Conservation (phyloP, 192 early-diverging fungal species). For the Backusella luteola region DNA sequence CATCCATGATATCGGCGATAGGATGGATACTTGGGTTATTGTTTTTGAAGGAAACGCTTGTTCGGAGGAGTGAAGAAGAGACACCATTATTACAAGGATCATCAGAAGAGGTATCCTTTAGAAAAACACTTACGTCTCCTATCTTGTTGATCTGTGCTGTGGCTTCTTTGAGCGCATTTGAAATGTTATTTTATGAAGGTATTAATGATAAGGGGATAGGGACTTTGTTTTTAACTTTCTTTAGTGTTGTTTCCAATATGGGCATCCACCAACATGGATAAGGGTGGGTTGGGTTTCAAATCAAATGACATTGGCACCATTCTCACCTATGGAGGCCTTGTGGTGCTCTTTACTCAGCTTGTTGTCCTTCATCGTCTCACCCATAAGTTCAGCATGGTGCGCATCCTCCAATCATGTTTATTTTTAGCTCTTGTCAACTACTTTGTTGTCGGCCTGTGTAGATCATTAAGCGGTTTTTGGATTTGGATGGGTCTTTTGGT, state of each 20-base stretch:
- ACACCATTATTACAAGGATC: background rate
- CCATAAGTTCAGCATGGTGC: constrained; percentile 41
- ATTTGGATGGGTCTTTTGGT: constrained; percentile 28
- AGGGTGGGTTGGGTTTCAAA: constrained; percentile 54
- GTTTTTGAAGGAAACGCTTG: constrained; percentile 55
- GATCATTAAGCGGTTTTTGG: constrained; percentile 14
- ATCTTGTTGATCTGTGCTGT: constrained; percentile 15
- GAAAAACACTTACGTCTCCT: constrained; percentile 17
- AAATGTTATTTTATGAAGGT: constrained; percentile 33
- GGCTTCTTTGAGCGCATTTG: constrained; percentile 7
- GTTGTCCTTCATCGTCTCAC: constrained; percentile 43
- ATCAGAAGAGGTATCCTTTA: background rate
- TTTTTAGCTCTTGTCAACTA: background rate
- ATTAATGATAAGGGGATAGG: background rate
- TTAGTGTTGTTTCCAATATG: constrained; percentile 29
- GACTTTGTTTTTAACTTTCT: background rate
- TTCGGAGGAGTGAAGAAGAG: background rate
- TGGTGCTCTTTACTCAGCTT: constrained; percentile 49
- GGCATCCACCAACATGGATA: constrained; percentile 17
- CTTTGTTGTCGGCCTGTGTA: constrained; percentile 13
- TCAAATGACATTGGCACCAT: constrained; percentile 50
- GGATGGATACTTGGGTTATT: constrained; percentile 54
- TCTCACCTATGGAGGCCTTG: constrained; percentile 38
- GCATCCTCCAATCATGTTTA: constrained; percentile 41
- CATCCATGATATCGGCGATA: constrained; percentile 47